phyloP scores from a whole-genome alignment of 352 stramenopile species.

The Globisporangium cystogenes region DNA sequence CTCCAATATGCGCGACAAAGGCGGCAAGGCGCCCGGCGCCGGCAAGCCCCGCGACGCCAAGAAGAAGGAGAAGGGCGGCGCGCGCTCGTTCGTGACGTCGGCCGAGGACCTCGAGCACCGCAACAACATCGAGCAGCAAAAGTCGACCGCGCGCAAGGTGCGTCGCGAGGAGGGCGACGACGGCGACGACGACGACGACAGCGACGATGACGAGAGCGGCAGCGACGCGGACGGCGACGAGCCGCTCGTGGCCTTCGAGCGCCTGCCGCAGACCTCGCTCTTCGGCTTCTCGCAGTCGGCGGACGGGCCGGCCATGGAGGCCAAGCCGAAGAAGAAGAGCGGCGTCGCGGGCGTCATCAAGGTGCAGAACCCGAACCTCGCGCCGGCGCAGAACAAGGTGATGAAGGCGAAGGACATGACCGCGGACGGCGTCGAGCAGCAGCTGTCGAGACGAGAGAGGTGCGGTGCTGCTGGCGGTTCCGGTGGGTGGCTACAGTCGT shows the following conservation, averaged over 20 bases:
- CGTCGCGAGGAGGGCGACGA: slow-evolving; percentile 39
- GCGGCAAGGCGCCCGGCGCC: slow-evolving; percentile 30
- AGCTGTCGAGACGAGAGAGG: slow-evolving; percentile 81
- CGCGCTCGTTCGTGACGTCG: slow-evolving; percentile 78
- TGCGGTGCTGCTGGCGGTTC: slow-evolving; percentile 3
- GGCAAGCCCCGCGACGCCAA: slow-evolving; percentile 36
- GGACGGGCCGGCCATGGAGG: slow-evolving; percentile 47
- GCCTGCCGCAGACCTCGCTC: slow-evolving; percentile 67
- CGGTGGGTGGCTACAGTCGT: neutral
- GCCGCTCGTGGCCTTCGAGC: slow-evolving; percentile 60
- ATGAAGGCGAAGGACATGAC: slow-evolving; percentile 88
- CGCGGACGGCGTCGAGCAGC: slow-evolving; percentile 38
- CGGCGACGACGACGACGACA: slow-evolving; percentile 39
- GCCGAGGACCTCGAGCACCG: slow-evolving; percentile 79
- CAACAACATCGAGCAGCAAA: slow-evolving; percentile 69
- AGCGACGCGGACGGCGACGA: slow-evolving; percentile 39
- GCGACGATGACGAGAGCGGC: slow-evolving; percentile 23
- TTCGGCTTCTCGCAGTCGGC: slow-evolving; percentile 64
- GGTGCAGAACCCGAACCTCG: slow-evolving; percentile 80
- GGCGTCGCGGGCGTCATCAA: slow-evolving; percentile 66
- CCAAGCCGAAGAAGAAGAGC: slow-evolving; percentile 65
- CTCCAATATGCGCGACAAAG: slow-evolving; percentile 53
- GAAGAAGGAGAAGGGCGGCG: slow-evolving; percentile 71
- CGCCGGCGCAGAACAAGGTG: slow-evolving; percentile 64
- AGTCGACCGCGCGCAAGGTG: slow-evolving; percentile 61